Evolutionary conservation across 2,329 filamentous ascomycete species (phyloP).

Genomic region (Boeremia lycopersici): DNA sequence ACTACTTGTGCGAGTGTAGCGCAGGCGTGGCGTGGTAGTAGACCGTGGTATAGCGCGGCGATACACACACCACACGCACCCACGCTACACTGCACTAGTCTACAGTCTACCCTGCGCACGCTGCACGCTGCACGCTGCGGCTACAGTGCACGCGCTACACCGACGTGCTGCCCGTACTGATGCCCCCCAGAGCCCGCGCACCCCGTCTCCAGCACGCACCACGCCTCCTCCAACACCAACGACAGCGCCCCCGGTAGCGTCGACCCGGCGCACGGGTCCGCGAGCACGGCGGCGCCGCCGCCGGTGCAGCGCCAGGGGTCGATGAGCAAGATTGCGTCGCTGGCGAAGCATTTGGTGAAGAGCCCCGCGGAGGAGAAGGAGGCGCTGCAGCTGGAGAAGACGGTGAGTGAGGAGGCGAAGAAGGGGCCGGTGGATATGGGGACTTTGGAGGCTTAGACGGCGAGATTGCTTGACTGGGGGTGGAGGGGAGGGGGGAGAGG

Average conservation of each 20-base stretch:
- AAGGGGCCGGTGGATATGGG: constrained; percentile 12
- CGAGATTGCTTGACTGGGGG: neutral
- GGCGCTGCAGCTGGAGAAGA: constrained; percentile 8
- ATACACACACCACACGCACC: too few relatives aligned
- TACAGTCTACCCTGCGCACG: neutral
- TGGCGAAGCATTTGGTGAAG: constrained; percentile 10
- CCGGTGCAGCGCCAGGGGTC: constrained; percentile 5
- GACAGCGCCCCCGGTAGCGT: neutral
- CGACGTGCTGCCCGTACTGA: neutral
- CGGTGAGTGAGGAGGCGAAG: constrained; percentile 8
- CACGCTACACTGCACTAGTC: constrained; percentile 8
- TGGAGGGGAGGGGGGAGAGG: neutral
- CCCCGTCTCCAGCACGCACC: neutral
- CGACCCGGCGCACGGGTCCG: neutral
- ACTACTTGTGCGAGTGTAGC: neutral
- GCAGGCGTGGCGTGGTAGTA: neutral
- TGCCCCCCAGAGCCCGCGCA: neutral
- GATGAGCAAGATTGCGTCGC: constrained; percentile 6
- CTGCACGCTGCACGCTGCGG: neutral
- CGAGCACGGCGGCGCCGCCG: neutral
- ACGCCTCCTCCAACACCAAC: constrained; percentile 1
- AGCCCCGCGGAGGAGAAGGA: constrained; percentile 16
- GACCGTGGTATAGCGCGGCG: too few relatives aligned
- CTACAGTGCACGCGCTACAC: neutral
- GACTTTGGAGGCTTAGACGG: constrained; percentile 6